A percentile compares a stretch with the other conserved stretches of the same genome.
phyloP scores from a whole-genome alignment of 129 eudicot species.

The Smallanthus sonchifolius region DNA sequence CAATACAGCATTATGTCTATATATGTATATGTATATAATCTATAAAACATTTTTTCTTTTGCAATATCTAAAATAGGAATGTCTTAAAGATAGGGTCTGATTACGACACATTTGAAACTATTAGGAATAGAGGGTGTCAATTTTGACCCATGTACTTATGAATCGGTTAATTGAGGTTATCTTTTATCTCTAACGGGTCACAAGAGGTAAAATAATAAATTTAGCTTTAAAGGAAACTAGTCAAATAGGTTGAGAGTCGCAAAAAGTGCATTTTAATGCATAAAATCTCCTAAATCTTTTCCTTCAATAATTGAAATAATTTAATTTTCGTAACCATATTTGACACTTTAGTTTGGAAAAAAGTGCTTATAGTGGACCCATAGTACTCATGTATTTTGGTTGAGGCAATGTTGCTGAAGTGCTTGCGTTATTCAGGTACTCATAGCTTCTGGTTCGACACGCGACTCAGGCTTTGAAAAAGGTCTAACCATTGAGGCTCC shows the following conservation, averaged over 20 bases:
- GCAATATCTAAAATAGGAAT: background rate
- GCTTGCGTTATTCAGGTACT: slow-evolving; percentile 50
- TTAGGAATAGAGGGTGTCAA: background rate
- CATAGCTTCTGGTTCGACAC: slow-evolving; percentile 56
- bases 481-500: slow-evolving; percentile 80
- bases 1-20: background rate
- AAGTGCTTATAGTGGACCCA: no score
- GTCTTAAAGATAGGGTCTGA: background rate
- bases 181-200: background rate
- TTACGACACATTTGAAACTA: background rate
- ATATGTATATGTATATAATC: no score
- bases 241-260: background rate
- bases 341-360: background rate
- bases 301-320: no score
- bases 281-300: background rate
- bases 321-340: background rate
- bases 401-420: background rate
- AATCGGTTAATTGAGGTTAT: background rate
- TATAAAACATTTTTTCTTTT: background rate
- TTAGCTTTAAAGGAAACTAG: background rate
- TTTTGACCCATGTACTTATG: background rate
- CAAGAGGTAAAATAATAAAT: no score
- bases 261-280: background rate
- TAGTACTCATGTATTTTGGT: background rate
- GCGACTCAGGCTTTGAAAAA: slow-evolving; percentile 46